A percentile compares a stretch with the other conserved stretches of the same genome.
These are phyloP conservation scores for Calonectria hawksworthii DNA, from an alignment of 2,329 filamentous ascomycete species.

Conservation along the genomic window DNA sequence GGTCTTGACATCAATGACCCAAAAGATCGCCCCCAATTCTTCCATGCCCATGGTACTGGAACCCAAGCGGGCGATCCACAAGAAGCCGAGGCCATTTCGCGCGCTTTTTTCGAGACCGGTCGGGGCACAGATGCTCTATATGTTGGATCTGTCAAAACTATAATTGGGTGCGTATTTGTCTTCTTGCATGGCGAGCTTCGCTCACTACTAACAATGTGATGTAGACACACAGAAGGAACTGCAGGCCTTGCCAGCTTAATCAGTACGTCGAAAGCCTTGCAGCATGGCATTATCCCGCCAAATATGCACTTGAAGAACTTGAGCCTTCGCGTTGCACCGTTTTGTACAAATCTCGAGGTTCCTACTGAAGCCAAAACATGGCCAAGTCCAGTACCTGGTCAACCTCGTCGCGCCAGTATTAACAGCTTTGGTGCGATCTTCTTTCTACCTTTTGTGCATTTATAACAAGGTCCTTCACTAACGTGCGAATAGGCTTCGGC, in stretches of 20 bases:
- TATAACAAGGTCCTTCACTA: background rate
- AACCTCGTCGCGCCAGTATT: slow-evolving; percentile 38
- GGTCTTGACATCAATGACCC: slow-evolving; percentile 51
- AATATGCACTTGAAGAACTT: slow-evolving; percentile 48
- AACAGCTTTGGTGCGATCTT: slow-evolving; percentile 50
- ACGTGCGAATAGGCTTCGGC: slow-evolving; percentile 46
- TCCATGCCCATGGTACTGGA: background rate
- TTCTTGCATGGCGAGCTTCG: background rate
- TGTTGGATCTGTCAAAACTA: slow-evolving; percentile 46
- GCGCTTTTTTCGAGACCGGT: slow-evolving; percentile 15
- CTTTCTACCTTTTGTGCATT: background rate
- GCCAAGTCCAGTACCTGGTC: slow-evolving; percentile 26
- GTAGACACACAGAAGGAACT: slow-evolving; percentile 41
- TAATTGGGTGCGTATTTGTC: slow-evolving; percentile 24
- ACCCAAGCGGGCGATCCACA: background rate
- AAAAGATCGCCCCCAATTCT: background rate
- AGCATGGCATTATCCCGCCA: slow-evolving; percentile 41
- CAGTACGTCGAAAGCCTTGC: slow-evolving; percentile 31
- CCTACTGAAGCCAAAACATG: slow-evolving; percentile 34
- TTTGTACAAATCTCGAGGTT: slow-evolving; percentile 39
- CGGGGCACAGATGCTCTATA: slow-evolving; percentile 17
- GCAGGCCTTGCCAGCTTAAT: slow-evolving; percentile 41
- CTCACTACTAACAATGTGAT: background rate
- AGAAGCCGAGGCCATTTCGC: background rate
- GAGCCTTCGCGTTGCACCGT: slow-evolving; percentile 45